Evolutionary conservation across 169 alveolate species (phyloP).

Genomic region (Plasmodium gonderi): DNA sequence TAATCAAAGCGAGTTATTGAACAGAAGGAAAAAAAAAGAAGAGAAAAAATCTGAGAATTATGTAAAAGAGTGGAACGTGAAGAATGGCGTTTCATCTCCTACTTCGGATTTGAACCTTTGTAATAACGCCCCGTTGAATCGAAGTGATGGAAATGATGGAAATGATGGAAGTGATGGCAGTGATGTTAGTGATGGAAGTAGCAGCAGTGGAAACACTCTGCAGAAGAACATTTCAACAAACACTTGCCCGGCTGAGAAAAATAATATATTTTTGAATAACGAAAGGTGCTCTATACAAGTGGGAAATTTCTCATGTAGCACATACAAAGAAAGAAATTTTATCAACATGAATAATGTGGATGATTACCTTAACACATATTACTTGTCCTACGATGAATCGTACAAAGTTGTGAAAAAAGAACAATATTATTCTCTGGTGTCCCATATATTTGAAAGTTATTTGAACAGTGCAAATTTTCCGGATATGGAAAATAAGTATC

Average conservation of each 20-base stretch:
- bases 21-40: neutral
- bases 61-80: neutral
- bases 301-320: neutral
- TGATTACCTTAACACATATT: conserved; percentile 51
- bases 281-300: neutral
- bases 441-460: conserved; percentile 62
- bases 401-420: conserved; percentile 40
- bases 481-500: neutral
- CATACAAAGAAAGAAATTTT: neutral
- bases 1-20: conserved; percentile 11
- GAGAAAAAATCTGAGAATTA: neutral
- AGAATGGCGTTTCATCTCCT: too few relatives aligned
- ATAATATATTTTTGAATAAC: neutral
- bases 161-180: too few relatives aligned
- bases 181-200: too few relatives aligned
- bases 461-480: neutral
- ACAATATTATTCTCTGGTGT: conserved; percentile 27
- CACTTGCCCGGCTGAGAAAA: neutral
- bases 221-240: neutral
- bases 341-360: conserved; percentile 44
- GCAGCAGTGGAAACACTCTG: too few relatives aligned
- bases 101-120: too few relatives aligned
- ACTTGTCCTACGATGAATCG: conserved; percentile 33
- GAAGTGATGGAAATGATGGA: too few relatives aligned
- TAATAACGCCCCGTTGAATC: too few relatives aligned